Evolutionary conservation across 192 early-diverging fungal species (phyloP).

Genomic region (Endogone sp.): DNA sequence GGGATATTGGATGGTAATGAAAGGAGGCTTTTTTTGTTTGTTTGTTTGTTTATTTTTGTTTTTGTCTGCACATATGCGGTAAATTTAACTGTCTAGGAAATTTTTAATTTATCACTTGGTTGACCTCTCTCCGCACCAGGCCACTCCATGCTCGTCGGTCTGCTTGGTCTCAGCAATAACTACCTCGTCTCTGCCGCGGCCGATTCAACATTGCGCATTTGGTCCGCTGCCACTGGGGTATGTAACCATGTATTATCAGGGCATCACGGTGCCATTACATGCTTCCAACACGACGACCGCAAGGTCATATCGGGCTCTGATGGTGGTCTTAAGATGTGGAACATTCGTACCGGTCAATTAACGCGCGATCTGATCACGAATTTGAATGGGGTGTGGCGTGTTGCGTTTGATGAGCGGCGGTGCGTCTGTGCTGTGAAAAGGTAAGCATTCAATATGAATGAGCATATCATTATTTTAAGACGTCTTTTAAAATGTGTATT

Average conservation of each 20-base stretch:
- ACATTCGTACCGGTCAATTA: constrained; percentile 81
- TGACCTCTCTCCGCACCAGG: constrained; percentile 43
- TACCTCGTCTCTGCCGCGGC: constrained; percentile 94
- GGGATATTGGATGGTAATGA: constrained; percentile 79
- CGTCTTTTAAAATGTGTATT: neutral
- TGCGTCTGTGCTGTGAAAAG: constrained; percentile 78
- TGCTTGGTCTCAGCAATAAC: constrained; percentile 80
- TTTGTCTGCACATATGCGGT: constrained; percentile 19
- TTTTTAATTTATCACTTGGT: neutral
- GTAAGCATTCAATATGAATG: constrained; percentile 23
- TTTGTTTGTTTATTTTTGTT: too few species aligned
- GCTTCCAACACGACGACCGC: constrained; percentile 93
- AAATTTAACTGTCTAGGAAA: neutral
- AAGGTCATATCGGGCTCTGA: constrained; percentile 96
- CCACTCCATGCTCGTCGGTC: constrained; percentile 91
- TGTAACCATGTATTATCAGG: constrained; percentile 67
- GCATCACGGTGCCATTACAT: constrained; percentile 92
- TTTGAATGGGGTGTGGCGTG: constrained; percentile 90
- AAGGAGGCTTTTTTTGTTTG: constrained; percentile 54
- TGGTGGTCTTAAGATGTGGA: constrained; percentile 95
- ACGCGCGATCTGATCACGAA: constrained; percentile 79
- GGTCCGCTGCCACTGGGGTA: constrained; percentile 67
- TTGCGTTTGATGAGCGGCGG: constrained; percentile 84
- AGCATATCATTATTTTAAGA: constrained; percentile 4
- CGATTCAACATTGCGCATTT: constrained; percentile 90